Evolutionary conservation across 371 early-diverging fungal genomes (phyloP), one percentile per base, ranked within the genome.

Genomic region (Parasitella parasitica): DNA sequence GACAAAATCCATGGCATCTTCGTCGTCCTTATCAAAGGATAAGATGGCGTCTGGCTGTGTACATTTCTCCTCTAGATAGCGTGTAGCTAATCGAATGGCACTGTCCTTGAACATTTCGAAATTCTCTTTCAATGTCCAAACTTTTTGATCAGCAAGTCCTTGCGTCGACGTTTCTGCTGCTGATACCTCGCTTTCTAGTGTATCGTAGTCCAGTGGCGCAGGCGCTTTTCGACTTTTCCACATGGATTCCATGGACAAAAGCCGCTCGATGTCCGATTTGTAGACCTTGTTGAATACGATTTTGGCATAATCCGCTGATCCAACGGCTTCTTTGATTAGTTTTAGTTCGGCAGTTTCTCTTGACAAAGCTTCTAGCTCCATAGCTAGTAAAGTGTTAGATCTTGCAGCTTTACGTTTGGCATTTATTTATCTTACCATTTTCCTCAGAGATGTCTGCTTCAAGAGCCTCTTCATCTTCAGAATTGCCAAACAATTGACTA

Each of bases 1-100:
- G 0, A 98, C 97, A 83, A 99, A 98, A 57, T 89, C 85, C 73
- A 97, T 76, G 16, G 89, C 80, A 52, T 89, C 93, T 6, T 89
- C 83, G 64, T 97, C 97, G 77, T 98, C 97, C 81, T 99, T 97
- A 73, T 97, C 96, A 77, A 97, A 97, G 0, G 75, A 54, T 41
- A 97, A 57, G 2, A 67, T 64, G 9, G 78, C 80, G 27, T 83
- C 80, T 0, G 81, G 63, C 41, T 87, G 82, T 3, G 55, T 58
- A 35, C 68, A 52, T 37, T 75, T 73, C 27, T 70, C 74, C 2
- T 71, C 61, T 18, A 80, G 46, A 11, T 86, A 59, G n/a, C 84
- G 66, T 13, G 54, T 30, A 0, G 83, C 76, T 39, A 88, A 63
- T 49, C 69, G 54, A 9, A 63, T 60, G 18, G 81, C 62, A 59